A percentile compares a stretch with the other conserved stretches of the same genome.
Evolutionary conservation across 257 asterid species (phyloP).

Genomic region (Lycium ferocissimum): DNA sequence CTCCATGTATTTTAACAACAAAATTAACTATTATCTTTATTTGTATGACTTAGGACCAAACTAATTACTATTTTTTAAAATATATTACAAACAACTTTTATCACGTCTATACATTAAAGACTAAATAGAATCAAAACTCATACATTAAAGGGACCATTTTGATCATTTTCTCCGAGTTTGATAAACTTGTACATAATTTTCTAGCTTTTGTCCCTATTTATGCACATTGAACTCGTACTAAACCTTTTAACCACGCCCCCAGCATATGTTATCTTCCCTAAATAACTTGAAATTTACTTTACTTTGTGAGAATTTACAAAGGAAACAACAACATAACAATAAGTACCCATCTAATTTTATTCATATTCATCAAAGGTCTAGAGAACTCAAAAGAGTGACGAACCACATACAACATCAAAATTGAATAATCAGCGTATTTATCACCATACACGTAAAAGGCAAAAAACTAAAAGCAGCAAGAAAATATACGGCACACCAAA

Average conservation of each 20-base stretch:
- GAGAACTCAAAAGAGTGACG: not conserved
- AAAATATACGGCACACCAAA: not conserved
- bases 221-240: not conserved
- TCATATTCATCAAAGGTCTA: not conserved
- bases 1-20: too few relatives aligned
- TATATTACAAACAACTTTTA: too few relatives aligned
- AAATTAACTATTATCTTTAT: too few relatives aligned
- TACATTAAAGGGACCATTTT: too few relatives aligned
- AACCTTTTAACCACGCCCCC: not conserved
- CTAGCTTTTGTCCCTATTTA: not conserved
- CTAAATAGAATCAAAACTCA: not conserved
- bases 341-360: not conserved
- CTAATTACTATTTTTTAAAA: too few relatives aligned
- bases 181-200: not conserved
- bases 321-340: not conserved
- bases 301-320: not conserved
- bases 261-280: not conserved
- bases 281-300: not conserved
- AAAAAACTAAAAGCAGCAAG: not conserved
- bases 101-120: too few relatives aligned
- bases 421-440: not conserved
- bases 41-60: too few relatives aligned
- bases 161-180: not conserved
- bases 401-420: not conserved
- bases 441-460: slow-evolving; percentile 9